Conservation (phyloP, 257 asterid species). For the Nicotiana benthamiana region DNA sequence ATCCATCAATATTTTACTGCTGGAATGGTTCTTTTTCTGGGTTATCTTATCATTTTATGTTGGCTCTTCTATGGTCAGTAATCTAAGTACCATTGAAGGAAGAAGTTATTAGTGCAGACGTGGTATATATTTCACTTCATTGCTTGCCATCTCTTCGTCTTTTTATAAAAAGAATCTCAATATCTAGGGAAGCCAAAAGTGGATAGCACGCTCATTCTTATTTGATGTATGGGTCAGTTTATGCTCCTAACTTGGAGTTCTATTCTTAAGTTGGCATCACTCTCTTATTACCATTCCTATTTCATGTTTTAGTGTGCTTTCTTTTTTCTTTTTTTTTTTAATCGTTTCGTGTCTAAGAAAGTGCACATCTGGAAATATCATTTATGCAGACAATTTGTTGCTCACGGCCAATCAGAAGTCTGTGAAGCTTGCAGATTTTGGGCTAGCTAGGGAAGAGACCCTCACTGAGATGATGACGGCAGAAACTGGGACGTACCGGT, state of each 20-base stretch:
- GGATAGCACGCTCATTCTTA: not conserved
- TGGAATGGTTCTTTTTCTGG: not conserved
- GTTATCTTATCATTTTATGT: slow-evolving; percentile 6
- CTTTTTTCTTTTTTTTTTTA: not conserved
- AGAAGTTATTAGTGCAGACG: not conserved
- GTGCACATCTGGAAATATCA: slow-evolving; percentile 18
- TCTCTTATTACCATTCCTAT: not conserved
- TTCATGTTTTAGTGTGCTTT: not conserved
- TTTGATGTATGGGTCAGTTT: not conserved
- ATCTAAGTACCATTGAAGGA: not conserved
- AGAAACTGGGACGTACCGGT: slow-evolving; percentile 95
- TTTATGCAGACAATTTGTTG: slow-evolving; percentile 84
- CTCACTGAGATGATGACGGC: slow-evolving; percentile 99
- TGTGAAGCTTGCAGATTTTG: slow-evolving; percentile 97
- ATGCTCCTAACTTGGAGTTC: not conserved
- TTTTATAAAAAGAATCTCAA: not conserved
- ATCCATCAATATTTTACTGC: not conserved
- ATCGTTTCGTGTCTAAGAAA: slow-evolving; percentile 16
- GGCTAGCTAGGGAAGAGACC: slow-evolving; percentile 97
- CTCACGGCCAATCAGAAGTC: slow-evolving; percentile 85
- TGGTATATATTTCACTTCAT: not conserved
- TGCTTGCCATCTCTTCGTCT: not conserved
- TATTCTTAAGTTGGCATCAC: not conserved
- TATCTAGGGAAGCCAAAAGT: not conserved
- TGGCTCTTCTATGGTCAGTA: slow-evolving; percentile 1